phyloP scores from a whole-genome alignment of 1,139 yeast genomes.

The Ogataea hybrid region DNA sequence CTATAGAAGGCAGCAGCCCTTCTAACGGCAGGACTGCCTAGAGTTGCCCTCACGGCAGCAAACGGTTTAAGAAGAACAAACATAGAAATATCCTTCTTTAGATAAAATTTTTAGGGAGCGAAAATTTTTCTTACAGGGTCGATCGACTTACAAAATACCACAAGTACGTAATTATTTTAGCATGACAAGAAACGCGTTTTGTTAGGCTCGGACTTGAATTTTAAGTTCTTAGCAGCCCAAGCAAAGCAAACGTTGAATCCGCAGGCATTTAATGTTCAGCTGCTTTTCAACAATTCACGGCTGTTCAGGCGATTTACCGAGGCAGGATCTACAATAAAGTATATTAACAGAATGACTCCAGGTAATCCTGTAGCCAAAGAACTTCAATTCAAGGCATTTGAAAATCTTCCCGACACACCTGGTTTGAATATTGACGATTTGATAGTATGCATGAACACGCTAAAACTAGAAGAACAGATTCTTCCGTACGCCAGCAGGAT shows the following conservation, averaged over 20 bases:
- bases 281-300: slow-evolving; percentile 17
- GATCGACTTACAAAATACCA: neutral
- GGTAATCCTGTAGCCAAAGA: slow-evolving; percentile 23
- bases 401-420: neutral
- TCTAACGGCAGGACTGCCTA: neutral
- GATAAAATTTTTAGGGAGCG: slow-evolving; percentile 2
- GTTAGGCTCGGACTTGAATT: slow-evolving; percentile 24
- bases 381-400: slow-evolving; percentile 12
- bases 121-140: slow-evolving; percentile 1
- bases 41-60: neutral
- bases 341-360: slow-evolving; percentile 23
- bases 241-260: slow-evolving; percentile 12
- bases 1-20: neutral
- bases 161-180: neutral
- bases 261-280: slow-evolving; percentile 10
- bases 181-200: slow-evolving; percentile 15
- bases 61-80: slow-evolving; percentile 2
- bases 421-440: too few relatives aligned
- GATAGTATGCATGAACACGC: too few relatives aligned
- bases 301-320: slow-evolving; percentile 18
- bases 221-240: slow-evolving; percentile 24
- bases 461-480: too few relatives aligned
- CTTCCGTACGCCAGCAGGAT: too few relatives aligned
- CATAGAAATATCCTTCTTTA: neutral
- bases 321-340: slow-evolving; percentile 24